Evolutionary conservation across 2,329 filamentous ascomycete genomes (phyloP), one percentile per base, ranked within the genome.

Genomic region (Acrocalymma vagum): DNA sequence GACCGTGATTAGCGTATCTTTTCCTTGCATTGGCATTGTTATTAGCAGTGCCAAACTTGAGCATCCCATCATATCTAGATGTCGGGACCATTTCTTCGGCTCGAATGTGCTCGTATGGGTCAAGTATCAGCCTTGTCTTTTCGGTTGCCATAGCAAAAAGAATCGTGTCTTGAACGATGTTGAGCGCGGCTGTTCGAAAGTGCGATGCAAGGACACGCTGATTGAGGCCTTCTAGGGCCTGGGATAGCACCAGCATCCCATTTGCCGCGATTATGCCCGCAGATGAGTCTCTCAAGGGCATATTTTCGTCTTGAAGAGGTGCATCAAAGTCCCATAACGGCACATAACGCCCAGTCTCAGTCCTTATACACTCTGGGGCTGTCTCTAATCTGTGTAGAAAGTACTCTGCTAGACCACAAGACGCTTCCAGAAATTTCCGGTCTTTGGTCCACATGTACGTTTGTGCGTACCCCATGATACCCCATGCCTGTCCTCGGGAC

Each of bases 291-390:
- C 67, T 57, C 1, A 71, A 67, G 18, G 69, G 63, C 5, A 27
- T 30, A 3, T 26, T 60, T n/a, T 41, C 35, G 22, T 50, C 18
- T 18, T 52, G 48, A 0, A 54, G 53, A 36, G 76, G 77, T 0
- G 75, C 76, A 45, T 78, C 71, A 33, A 77, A 78, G 37, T 78
- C 75, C 75, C 74, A 78, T 9, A 69, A 67, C 3, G 74, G 72
- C 0, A 77, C 69, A 1, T 57, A 51, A 15, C 59, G 61, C 0
- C 38, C 46, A 13, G 21, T 24, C 6, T 7, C 29, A 13, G 21
- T 24, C 6, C 7, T 31, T 9, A 54, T 45, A 34, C 45, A 50
- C 4, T 11, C 22, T 5, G 53, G 53, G 3, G 51, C 38, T 14
- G 41, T 45, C 0, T 72, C 66, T 14, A 79, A 46, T 0, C 71